A percentile compares a stretch with the other conserved stretches of the same genome.
Conservation (phyloP, 2,329 filamentous ascomycete species). For the Scedosporium dehoogii region DNA sequence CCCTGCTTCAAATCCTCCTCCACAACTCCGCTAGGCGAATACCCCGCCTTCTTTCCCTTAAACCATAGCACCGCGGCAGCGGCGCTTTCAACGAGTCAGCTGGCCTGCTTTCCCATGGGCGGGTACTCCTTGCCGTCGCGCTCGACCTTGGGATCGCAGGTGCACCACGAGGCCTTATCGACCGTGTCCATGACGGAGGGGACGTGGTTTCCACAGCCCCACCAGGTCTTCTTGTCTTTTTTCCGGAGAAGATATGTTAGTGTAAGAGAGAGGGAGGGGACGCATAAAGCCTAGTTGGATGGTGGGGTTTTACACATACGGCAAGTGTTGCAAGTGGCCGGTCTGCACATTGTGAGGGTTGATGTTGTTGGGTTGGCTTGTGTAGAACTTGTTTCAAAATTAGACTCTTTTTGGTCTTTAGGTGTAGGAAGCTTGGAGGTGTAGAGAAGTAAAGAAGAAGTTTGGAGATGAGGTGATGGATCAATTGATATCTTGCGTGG, state of each 20-base stretch:
- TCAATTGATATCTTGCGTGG: not conserved
- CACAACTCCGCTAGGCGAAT: slow-evolving; percentile 20
- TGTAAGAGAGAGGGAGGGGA: not conserved
- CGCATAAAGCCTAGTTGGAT: not conserved
- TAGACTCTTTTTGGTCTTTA: not conserved
- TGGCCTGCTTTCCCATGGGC: slow-evolving; percentile 42
- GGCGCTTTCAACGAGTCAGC: slow-evolving; percentile 24
- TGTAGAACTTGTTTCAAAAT: not conserved
- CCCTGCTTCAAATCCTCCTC: slow-evolving; percentile 12
- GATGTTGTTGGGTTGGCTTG: no score
- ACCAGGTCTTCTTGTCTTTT: slow-evolving; percentile 52
- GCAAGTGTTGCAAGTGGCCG: slow-evolving; percentile 51
- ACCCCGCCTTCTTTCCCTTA: slow-evolving; percentile 18
- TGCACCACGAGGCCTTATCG: slow-evolving; percentile 50
- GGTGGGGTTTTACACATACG: slow-evolving; percentile 33
- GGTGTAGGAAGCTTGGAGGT: not conserved
- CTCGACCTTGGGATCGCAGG: slow-evolving; percentile 54
- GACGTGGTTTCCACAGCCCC: slow-evolving; percentile 55
- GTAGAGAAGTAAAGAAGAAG: not conserved
- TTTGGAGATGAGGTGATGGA: no score
- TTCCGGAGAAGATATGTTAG: not conserved
- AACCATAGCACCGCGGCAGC: slow-evolving; percentile 19
- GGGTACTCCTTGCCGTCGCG: slow-evolving; percentile 53
- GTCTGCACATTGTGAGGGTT: slow-evolving; percentile 48
- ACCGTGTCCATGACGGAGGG: slow-evolving; percentile 51